Conservation (phyloP, 352 stramenopile species). For the Labyrinthula sp. region DNA sequence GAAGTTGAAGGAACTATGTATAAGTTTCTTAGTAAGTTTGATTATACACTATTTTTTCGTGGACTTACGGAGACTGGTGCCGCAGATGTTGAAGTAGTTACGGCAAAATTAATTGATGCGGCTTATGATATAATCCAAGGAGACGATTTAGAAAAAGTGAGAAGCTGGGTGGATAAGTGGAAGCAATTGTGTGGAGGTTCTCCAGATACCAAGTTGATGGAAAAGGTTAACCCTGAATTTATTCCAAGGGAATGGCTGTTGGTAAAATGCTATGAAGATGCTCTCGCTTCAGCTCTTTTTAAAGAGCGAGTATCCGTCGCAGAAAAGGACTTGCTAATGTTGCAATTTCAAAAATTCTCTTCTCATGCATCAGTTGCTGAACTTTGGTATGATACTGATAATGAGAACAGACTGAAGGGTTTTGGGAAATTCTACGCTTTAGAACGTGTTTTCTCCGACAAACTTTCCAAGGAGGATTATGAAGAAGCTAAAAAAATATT, state of each 20-base stretch:
- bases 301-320: no score
- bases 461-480: no score
- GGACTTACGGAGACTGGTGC: slow-evolving; percentile 39
- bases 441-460: no score
- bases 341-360: no score
- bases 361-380: no score
- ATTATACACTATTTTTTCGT: slow-evolving; percentile 49
- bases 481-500: no score
- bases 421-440: no score
- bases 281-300: no score
- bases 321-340: no score
- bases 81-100: slow-evolving; percentile 31
- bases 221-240: slow-evolving; percentile 43
- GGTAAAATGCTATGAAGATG: slow-evolving; percentile 42
- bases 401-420: no score
- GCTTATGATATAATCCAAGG: slow-evolving; percentile 13
- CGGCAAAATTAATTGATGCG: slow-evolving; percentile 33
- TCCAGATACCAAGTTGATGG: slow-evolving; percentile 36
- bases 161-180: slow-evolving; percentile 9
- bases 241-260: slow-evolving; percentile 49
- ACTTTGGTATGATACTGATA: no score
- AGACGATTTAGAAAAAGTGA: slow-evolving; percentile 14
- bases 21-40: slow-evolving; percentile 32
- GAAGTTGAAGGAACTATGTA: slow-evolving; percentile 40
- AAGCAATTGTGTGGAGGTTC: neutral